phyloP scores from a whole-genome alignment of 2,329 filamentous ascomycete species.

The Ophiostoma triangulosporum region DNA sequence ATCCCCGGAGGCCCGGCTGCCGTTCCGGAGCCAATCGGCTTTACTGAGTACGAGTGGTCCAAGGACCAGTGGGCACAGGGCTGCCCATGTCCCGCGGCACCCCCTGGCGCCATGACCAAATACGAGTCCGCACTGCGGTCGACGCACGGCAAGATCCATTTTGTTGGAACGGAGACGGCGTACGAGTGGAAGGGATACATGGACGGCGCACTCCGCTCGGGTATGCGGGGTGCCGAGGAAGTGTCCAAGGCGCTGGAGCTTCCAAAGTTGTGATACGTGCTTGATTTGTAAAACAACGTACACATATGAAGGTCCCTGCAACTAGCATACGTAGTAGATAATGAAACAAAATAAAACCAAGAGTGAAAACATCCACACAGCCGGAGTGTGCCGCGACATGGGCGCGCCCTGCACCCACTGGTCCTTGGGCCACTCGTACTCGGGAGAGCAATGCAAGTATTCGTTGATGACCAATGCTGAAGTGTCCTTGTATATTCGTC shows the following conservation, averaged over 20 bases:
- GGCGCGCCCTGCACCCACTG: no score
- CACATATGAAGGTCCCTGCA: no score
- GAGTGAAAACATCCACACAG: no score
- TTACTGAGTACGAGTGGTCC: conserved; percentile 7
- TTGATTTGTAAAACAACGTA: no score
- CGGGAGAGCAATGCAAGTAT: no score
- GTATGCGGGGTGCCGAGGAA: conserved; percentile 33
- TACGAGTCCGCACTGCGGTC: conserved; percentile 19
- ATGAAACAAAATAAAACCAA: no score
- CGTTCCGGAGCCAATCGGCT: not conserved
- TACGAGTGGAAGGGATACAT: conserved; percentile 43
- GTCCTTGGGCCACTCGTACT: no score
- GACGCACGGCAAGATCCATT: conserved; percentile 24
- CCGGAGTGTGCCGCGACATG: no score
- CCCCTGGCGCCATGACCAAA: conserved; percentile 8
- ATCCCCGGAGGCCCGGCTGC: not conserved
- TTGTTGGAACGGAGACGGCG: conserved; percentile 40
- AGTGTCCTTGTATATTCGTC: no score
- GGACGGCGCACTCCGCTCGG: conserved; percentile 40
- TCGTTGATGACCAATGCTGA: no score
- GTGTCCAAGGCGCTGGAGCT: conserved; percentile 17
- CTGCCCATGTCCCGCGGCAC: conserved; percentile 8
- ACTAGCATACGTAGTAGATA: no score
- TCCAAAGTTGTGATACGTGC: conserved; percentile 4
- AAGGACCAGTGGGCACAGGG: conserved; percentile 10